phyloP scores from a whole-genome alignment of 441 rosid genomes.

The Capsella rubella region DNA sequence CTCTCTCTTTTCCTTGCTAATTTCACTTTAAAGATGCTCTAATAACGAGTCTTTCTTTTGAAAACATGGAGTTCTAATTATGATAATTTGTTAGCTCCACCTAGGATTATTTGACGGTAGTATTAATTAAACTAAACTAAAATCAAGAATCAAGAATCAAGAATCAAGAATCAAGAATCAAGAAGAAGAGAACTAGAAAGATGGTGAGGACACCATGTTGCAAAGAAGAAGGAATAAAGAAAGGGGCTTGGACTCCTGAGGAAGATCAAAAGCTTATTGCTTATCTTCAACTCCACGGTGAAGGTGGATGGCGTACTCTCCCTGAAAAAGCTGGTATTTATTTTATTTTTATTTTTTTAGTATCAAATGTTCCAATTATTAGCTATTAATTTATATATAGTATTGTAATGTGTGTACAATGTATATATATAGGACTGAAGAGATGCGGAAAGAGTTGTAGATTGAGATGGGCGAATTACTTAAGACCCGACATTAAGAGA shows the following conservation, averaged over 20 bases:
- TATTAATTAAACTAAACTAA: neutral
- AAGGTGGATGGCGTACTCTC: conserved; percentile 61
- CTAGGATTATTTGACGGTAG: conserved; percentile 7
- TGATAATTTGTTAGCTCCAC: conserved; percentile 14
- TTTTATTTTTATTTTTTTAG: no score
- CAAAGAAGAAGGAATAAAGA: conserved; percentile 55
- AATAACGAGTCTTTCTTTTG: neutral
- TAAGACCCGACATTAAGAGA: conserved; percentile 66
- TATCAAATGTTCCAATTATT: neutral
- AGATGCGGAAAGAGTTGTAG: conserved; percentile 68
- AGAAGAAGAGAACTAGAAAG: conserved; percentile 3
- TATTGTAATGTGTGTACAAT: conserved; percentile 26
- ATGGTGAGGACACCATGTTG: conserved; percentile 61
- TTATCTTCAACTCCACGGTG: conserved; percentile 53
- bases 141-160: neutral
- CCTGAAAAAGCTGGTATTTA: conserved; percentile 55
- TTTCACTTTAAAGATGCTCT: neutral
- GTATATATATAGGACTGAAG: conserved; percentile 47
- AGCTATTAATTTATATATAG: neutral
- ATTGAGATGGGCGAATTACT: conserved; percentile 66
- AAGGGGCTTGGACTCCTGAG: conserved; percentile 59
- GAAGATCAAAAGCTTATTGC: conserved; percentile 59
- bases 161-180: conserved; percentile 19
- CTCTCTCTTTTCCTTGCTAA: neutral
- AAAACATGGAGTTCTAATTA: neutral